Evolutionary conservation across 805 yeast genomes (phyloP).

Genomic region (Sugiyamaella lignohabitans): DNA sequence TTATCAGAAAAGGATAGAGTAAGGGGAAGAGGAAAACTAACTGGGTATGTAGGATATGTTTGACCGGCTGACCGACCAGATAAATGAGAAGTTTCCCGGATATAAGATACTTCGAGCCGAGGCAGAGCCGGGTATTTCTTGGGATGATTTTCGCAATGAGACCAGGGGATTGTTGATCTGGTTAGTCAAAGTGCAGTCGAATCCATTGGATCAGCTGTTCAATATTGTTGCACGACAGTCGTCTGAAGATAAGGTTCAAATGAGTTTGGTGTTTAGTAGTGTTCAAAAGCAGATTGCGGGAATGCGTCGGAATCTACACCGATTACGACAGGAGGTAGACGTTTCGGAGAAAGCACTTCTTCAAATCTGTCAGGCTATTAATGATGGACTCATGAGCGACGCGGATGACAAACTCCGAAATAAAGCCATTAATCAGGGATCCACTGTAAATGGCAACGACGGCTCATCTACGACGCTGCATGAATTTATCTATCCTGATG

Average conservation of each 20-base stretch:
- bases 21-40: neutral
- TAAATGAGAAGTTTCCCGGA: constrained; percentile 11
- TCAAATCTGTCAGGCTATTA: constrained; percentile 2
- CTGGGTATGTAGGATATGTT: constrained; percentile 11
- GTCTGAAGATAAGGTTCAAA: neutral
- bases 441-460: neutral
- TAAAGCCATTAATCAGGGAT: too few species aligned
- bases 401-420: neutral
- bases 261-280: neutral
- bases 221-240: neutral
- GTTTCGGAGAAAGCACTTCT: constrained; percentile 8
- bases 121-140: constrained; percentile 21
- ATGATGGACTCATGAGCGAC: neutral
- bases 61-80: constrained; percentile 9
- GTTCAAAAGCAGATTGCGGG: constrained; percentile 8
- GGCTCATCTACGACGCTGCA: neutral
- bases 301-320: constrained; percentile 8
- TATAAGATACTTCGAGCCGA: constrained; percentile 18
- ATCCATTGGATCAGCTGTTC: constrained; percentile 1
- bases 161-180: constrained; percentile 18
- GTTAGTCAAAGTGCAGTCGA: constrained; percentile 9
- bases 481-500: neutral
- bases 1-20: neutral
- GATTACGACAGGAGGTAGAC: constrained; percentile 10
- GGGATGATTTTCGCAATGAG: constrained; percentile 21